Conservation (phyloP, 2,329 filamentous ascomycete genomes). For the Botrytis sinoallii region DNA sequence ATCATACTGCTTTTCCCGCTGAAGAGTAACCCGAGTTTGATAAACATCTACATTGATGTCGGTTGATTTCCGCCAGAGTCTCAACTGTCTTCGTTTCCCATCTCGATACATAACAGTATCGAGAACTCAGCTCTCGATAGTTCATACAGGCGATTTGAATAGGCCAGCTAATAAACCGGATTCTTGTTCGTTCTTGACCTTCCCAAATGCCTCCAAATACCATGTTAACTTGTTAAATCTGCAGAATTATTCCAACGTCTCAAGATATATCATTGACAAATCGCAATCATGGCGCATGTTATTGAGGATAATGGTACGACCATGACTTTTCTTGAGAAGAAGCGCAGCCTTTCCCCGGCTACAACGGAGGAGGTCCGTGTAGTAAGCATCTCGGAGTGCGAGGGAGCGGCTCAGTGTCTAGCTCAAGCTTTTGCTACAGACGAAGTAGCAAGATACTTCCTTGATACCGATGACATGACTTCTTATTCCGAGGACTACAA, state of each 20-base stretch:
- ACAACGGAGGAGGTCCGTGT: constrained; percentile 57
- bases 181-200: constrained; percentile 28
- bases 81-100: constrained; percentile 52
- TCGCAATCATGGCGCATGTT: constrained; percentile 38
- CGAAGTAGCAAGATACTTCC: constrained; percentile 70
- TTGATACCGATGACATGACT: constrained; percentile 67
- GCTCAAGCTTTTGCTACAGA: constrained; percentile 76
- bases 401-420: constrained; percentile 67
- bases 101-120: constrained; percentile 55
- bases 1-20: not conserved
- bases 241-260: not conserved
- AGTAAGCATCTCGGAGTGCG: constrained; percentile 64
- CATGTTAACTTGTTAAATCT: constrained; percentile 25
- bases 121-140: constrained; percentile 54
- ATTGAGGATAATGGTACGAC: constrained; percentile 38
- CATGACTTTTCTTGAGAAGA: constrained; percentile 33
- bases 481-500: constrained; percentile 62
- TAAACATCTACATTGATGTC: constrained; percentile 49
- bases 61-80: constrained; percentile 54
- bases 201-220: constrained; percentile 16
- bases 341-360: constrained; percentile 31
- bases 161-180: constrained; percentile 36
- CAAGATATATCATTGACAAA: not conserved
- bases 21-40: constrained; percentile 15
- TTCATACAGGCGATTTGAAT: constrained; percentile 50